Evolutionary conservation across 441 rosid species (phyloP), one percentile per base, ranked within the genome.

Genomic region (Macaranga tanarius): DNA sequence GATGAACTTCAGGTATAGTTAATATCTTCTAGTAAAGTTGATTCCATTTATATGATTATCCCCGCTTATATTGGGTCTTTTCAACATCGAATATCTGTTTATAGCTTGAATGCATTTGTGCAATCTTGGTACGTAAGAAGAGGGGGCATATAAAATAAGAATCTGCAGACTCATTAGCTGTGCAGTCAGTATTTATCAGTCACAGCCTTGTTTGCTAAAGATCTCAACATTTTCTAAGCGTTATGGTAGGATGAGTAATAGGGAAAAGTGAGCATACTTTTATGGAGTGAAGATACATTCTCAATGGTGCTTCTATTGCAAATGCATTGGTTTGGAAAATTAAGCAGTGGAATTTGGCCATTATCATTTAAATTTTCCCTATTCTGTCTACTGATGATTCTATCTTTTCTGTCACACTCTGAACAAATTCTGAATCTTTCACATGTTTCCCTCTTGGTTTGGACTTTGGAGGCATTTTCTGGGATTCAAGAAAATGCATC

Each of bases 1-100:
- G 99, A 96, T 67, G 99, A 96, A 81, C 99, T 96, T 77, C 95
- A 93, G 93, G 99, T 93, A 74, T 70, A 70, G 11, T 54, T 40
- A 10, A 15, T 38, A 15, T 22, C 42, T 55, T 62, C 17, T 4
- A n/a, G 45, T 48, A 55, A 28, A 44, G 1, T 25, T 26, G 38
- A 44, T 65, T 42, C 16, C 15, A 19, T 42, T 56, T 8, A 44
- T 23, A 20, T 25, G 34, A 40, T 17, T 31, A 7, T 7, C 22
- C 15, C 13, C 65, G 7, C 2, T 8, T 40, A 9, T 40, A n/a
- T 40, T 31, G 3, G 44, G 7, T 20, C 10, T 40, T 40, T 42
- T 63, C 19, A 42, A 26, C 16, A 40, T 63, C 7, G 26, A 38
- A 5, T 26, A 3, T 13, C 3, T 40, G 28, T 20, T n/a, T 42